Conservation (phyloP, 1,284 basidiomycete genomes). For the Cystobasidium sp. region DNA sequence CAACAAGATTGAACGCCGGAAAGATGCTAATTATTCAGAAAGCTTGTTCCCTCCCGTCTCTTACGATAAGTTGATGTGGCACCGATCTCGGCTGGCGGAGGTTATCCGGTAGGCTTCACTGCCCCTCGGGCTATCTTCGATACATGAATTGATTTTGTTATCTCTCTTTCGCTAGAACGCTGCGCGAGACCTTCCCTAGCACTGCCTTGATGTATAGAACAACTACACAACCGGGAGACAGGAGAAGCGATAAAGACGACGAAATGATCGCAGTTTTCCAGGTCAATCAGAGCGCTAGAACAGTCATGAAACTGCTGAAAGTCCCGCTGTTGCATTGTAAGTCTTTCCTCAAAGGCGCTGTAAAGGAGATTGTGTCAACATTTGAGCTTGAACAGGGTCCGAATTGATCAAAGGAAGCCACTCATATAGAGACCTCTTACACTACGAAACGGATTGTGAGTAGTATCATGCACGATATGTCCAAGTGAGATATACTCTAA, state of each 20-base stretch:
- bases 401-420: slow-evolving; percentile 32
- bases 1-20: too few species aligned
- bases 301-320: slow-evolving; percentile 22
- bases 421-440: slow-evolving; percentile 8
- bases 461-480: too few species aligned
- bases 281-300: slow-evolving; percentile 37
- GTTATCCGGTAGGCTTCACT: slow-evolving; percentile 12
- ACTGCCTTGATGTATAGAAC: slow-evolving; percentile 38
- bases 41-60: not conserved
- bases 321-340: slow-evolving; percentile 34
- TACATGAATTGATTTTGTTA: not conserved
- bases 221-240: slow-evolving; percentile 16
- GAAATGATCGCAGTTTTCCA: slow-evolving; percentile 36
- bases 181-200: slow-evolving; percentile 22
- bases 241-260: slow-evolving; percentile 2
- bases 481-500: too few species aligned
- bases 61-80: slow-evolving; percentile 24
- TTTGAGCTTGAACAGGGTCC: slow-evolving; percentile 11
- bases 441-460: not conserved
- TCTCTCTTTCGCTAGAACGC: not conserved
- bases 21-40: too few species aligned
- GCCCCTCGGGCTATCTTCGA: not conserved
- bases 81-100: slow-evolving; percentile 21
- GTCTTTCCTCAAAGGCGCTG: not conserved
- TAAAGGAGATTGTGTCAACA: not conserved